phyloP scores from a whole-genome alignment of 2,329 filamentous ascomycete genomes.

The Pseudogymnoascus sp. region DNA sequence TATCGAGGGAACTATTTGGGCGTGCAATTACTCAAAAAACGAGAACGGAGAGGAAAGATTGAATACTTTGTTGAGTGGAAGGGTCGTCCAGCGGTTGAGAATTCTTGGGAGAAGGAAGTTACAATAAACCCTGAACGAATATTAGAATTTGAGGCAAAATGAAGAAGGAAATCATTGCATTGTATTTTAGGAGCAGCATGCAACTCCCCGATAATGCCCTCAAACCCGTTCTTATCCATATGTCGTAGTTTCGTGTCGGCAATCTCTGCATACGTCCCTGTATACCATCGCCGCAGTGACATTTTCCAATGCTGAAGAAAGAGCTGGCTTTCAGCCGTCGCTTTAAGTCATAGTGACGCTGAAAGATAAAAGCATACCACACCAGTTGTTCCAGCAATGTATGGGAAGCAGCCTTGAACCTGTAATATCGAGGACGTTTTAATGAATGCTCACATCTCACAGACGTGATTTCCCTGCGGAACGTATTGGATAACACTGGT shows the following conservation, averaged over 20 bases:
- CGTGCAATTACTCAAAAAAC: conserved; percentile 12
- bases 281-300: conserved; percentile 25
- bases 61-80: conserved; percentile 15
- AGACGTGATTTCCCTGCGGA: too few species aligned
- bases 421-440: too few species aligned
- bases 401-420: too few species aligned
- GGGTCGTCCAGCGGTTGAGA: conserved; percentile 14
- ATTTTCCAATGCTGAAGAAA: too few species aligned
- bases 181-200: conserved; percentile 6
- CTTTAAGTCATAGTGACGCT: too few species aligned
- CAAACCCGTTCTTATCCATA: conserved; percentile 20
- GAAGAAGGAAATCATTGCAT: neutral
- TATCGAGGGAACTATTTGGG: conserved; percentile 15
- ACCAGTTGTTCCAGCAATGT: too few species aligned
- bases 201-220: conserved; percentile 22
- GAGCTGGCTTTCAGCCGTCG: too few species aligned
- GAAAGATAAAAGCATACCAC: too few species aligned
- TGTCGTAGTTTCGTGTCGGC: conserved; percentile 17
- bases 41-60: neutral
- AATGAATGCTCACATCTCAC: too few species aligned
- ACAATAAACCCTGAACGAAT: conserved; percentile 12
- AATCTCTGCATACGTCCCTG: conserved; percentile 23
- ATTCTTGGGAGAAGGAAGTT: conserved; percentile 16
- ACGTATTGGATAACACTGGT: too few species aligned
- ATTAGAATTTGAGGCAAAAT: conserved; percentile 12